Conservation (phyloP, 805 yeast species). For the Kuraishia piskuri region DNA sequence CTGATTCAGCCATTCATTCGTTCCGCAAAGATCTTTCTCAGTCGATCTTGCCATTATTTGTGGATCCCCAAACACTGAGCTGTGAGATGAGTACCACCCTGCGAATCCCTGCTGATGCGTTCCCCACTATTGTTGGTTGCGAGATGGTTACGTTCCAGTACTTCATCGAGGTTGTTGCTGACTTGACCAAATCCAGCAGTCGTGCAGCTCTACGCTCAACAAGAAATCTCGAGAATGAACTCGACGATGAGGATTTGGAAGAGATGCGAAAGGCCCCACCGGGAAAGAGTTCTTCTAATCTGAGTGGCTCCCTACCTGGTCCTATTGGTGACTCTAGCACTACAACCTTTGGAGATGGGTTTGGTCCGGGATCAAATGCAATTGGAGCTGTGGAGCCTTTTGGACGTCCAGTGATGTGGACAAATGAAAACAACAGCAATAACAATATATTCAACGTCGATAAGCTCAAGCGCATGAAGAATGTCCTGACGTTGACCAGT, state of each 20-base stretch:
- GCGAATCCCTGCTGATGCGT: constrained; percentile 74
- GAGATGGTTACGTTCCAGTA: constrained; percentile 74
- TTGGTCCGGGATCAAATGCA: not conserved
- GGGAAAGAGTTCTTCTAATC: not conserved
- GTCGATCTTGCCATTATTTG: constrained; percentile 63
- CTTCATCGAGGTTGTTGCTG: constrained; percentile 76
- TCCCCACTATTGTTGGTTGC: constrained; percentile 73
- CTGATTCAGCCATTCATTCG: constrained; percentile 55
- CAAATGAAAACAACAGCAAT: not conserved
- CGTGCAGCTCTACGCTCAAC: not conserved
- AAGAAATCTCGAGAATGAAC: constrained; percentile 7
- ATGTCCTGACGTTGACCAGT: constrained; percentile 73
- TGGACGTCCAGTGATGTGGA: not conserved
- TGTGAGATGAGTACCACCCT: constrained; percentile 54
- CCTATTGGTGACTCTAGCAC: not conserved
- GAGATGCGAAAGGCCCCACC: constrained; percentile 2
- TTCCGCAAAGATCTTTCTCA: constrained; percentile 82
- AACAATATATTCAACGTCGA: constrained; percentile 66
- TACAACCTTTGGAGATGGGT: not conserved
- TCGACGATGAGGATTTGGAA: constrained; percentile 7
- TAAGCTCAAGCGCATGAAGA: constrained; percentile 61
- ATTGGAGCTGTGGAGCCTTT: not conserved
- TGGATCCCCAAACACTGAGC: constrained; percentile 57
- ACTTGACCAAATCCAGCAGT: constrained; percentile 43
- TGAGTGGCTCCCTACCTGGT: not conserved